Evolutionary conservation across 2,329 filamentous ascomycete species (phyloP), one percentile per base, ranked within the genome.

Genomic region (Trichoderma hamatum): DNA sequence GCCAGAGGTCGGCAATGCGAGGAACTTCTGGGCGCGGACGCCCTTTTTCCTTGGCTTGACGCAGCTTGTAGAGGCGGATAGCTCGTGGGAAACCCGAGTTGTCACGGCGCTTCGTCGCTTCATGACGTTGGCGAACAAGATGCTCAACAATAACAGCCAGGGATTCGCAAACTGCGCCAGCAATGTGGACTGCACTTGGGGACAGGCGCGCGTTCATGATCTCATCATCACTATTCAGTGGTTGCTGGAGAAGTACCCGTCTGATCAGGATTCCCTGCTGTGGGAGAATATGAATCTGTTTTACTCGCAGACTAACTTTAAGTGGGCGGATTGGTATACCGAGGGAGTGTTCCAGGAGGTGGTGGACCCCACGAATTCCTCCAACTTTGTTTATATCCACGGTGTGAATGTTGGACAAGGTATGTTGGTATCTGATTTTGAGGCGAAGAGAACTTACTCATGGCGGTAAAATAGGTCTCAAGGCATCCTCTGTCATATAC

Each of bases 131-230:
- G 83, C 84, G 73, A 81, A 88, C 71, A 76, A 75, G 36, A 89
- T 89, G 86, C 79, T 89, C 21, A 77, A 80, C 67, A 75, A 87
- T 68, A 82, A 87, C 71, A 83, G 82, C 55, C 82, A 81, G 1
- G 87, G 87, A 0, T 82, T 85, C 65, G 76, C 85, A 19, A 79
- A 79, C 62, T 82, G 83, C 34, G 73, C 77, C 1, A 80, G 80
- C 2, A 81, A 84, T 68, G 73, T 78, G 14, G 65, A 75, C 72
- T 72, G 77, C 75, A 55, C 76, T 74, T 75, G 80, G 80, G 39
- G 74, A 71, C 30, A 75, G 32, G 77, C 74, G 24, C 75, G 81
- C 19, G 76, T 79, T 26, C 80, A 82, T 39, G 81, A 82, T 67
- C 74, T 81, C 66, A 76, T 80, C 43, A 80, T 80, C 34, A 75